Percentiles rank a stretch among this genome's conserved stretches.
Conservation (phyloP, 345 rosid species). For the Eucalyptus leucophloia region DNA sequence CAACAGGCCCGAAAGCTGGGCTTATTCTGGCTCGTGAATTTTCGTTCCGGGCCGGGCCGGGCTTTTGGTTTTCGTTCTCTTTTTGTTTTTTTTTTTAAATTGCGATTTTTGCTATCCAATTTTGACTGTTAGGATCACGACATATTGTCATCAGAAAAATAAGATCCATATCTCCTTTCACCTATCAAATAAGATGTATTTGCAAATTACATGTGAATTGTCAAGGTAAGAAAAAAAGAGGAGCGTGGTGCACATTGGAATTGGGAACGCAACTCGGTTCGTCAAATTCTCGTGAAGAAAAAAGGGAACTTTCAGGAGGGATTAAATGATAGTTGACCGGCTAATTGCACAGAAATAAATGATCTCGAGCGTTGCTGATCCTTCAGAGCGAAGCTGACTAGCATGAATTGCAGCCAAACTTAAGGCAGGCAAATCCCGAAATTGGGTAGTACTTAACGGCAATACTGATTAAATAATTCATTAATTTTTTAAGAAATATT, state of each 20-base stretch:
- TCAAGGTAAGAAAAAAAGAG: neutral
- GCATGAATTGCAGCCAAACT: neutral
- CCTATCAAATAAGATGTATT: neutral
- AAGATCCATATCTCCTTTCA: neutral
- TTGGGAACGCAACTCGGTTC: neutral
- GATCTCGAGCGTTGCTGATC: neutral
- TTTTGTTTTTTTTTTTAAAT: neutral
- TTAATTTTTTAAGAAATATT: neutral
- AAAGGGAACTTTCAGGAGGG: neutral
- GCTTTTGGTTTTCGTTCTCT: neutral
- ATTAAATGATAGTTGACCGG: neutral
- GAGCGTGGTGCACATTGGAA: neutral
- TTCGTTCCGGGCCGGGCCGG: neutral
- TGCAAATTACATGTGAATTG: neutral
- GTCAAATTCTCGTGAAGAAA: neutral
- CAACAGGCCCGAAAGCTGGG: neutral
- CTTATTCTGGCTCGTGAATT: neutral
- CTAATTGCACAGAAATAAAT: neutral
- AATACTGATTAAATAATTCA: neutral
- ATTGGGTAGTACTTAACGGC: neutral
- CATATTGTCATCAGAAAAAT: neutral
- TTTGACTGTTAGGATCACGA: neutral
- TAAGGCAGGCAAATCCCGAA: neutral
- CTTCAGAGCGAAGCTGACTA: neutral
- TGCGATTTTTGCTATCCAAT: neutral